These are phyloP conservation scores for Linnemannia zychae DNA, from an alignment of 192 early-diverging fungal species.

Conservation along the genomic window DNA sequence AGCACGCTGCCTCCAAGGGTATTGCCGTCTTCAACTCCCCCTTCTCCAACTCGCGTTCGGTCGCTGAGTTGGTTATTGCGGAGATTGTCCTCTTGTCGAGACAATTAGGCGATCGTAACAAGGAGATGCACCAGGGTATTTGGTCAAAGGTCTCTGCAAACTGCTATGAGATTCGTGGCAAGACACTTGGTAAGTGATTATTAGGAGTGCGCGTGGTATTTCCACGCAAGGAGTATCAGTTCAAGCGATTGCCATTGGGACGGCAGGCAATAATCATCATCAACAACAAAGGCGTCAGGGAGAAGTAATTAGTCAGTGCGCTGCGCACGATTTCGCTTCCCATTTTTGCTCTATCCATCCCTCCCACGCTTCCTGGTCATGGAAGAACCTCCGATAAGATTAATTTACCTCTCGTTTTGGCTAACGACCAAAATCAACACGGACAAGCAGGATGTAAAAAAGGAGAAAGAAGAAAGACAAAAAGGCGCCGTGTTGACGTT, in stretches of 20 bases:
- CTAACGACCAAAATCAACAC: background rate
- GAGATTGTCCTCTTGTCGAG: constrained; percentile 93
- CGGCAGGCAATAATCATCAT: no score
- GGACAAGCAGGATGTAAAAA: background rate
- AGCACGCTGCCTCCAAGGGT: constrained; percentile 86
- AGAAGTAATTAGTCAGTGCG: no score
- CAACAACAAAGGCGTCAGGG: no score
- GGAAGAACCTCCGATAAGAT: background rate
- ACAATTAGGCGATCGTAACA: constrained; percentile 95
- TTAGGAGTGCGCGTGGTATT: background rate
- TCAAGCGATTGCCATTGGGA: no score
- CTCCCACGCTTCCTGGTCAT: background rate
- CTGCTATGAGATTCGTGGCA: constrained; percentile 97
- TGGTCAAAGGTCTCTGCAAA: constrained; percentile 93
- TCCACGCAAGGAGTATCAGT: no score
- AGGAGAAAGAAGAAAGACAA: background rate
- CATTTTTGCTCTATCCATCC: background rate
- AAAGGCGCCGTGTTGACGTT: background rate
- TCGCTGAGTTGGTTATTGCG: constrained; percentile 96
- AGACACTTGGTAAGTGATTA: constrained; percentile 73
- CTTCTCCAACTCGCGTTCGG: constrained; percentile 95
- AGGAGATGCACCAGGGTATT: constrained; percentile 90
- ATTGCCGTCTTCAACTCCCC: constrained; percentile 99
- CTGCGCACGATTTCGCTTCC: no score
- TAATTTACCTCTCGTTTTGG: background rate